Evolutionary conservation across 2,329 filamentous ascomycete genomes (phyloP).

Genomic region (Arachnomyces sp.): DNA sequence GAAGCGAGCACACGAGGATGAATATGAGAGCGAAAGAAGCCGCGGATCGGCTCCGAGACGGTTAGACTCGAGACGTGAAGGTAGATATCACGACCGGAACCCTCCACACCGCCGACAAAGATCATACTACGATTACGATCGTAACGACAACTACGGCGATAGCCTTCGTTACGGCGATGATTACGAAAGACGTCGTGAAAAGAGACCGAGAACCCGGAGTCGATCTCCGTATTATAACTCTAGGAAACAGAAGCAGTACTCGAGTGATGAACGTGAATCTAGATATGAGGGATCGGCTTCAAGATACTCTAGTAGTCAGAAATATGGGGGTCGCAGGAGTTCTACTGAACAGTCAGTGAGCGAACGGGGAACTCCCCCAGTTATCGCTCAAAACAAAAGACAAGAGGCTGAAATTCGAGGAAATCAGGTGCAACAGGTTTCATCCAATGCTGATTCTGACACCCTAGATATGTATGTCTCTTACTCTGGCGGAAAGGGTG

Average conservation of each 20-base stretch:
- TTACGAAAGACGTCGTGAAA: constrained; percentile 41
- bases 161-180: constrained; percentile 46
- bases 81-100: constrained; percentile 31
- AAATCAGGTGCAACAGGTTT: constrained; percentile 50
- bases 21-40: constrained; percentile 28
- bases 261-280: constrained; percentile 27
- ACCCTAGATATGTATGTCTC: constrained; percentile 37
- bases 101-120: constrained; percentile 31
- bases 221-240: constrained; percentile 38
- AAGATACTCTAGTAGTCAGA: constrained; percentile 17
- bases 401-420: constrained; percentile 61
- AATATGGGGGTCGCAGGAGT: constrained; percentile 36
- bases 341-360: constrained; percentile 55
- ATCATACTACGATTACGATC: constrained; percentile 47
- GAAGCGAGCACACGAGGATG: constrained; percentile 36
- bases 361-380: constrained; percentile 55
- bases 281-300: constrained; percentile 20
- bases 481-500: constrained; percentile 2
- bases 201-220: constrained; percentile 50
- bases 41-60: constrained; percentile 25
- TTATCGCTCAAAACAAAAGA: constrained; percentile 52
- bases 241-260: constrained; percentile 31
- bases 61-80: constrained; percentile 32
- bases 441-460: constrained; percentile 28
- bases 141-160: constrained; percentile 34